Conservation (phyloP, 495 filamentous ascomycete genomes). For the Parachaetomium inaequale region DNA sequence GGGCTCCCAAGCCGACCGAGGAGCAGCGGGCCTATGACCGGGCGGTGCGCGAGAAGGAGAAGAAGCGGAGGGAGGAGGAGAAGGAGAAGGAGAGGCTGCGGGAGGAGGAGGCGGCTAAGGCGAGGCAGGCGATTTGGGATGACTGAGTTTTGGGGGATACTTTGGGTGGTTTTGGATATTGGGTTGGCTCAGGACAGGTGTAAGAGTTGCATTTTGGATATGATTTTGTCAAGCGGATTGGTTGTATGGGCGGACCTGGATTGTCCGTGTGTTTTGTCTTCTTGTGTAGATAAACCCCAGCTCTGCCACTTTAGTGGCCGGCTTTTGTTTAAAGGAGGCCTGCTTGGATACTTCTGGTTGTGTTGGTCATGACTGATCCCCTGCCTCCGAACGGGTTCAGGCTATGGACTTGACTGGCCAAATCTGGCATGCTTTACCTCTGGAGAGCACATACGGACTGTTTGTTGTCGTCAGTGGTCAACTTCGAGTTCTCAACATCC, state of each 20-base stretch:
- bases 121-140: slow-evolving; percentile 77
- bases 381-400: too few relatives aligned
- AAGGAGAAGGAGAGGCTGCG: slow-evolving; percentile 60
- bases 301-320: too few relatives aligned
- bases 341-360: too few relatives aligned
- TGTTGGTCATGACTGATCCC: too few relatives aligned
- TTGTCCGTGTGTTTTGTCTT: not conserved
- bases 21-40: slow-evolving; percentile 86
- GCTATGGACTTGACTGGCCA: too few relatives aligned
- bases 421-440: not conserved
- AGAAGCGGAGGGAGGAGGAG: slow-evolving; percentile 68
- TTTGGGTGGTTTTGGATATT: not conserved
- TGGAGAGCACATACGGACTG: not conserved
- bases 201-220: too few relatives aligned
- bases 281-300: not conserved
- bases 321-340: too few relatives aligned
- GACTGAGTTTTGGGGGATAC: slow-evolving; percentile 46
- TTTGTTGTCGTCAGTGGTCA: not conserved
- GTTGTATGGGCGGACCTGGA: not conserved
- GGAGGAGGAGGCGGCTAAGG: slow-evolving; percentile 65
- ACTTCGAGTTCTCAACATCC: not conserved
- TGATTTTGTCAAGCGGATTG: too few relatives aligned
- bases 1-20: slow-evolving; percentile 74
- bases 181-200: too few relatives aligned
- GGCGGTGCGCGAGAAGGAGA: slow-evolving; percentile 80